Evolutionary conservation across 2,329 filamentous ascomycete genomes (phyloP), one percentile per base, ranked within the genome.

Genomic region (Aureobasidium zeae): DNA sequence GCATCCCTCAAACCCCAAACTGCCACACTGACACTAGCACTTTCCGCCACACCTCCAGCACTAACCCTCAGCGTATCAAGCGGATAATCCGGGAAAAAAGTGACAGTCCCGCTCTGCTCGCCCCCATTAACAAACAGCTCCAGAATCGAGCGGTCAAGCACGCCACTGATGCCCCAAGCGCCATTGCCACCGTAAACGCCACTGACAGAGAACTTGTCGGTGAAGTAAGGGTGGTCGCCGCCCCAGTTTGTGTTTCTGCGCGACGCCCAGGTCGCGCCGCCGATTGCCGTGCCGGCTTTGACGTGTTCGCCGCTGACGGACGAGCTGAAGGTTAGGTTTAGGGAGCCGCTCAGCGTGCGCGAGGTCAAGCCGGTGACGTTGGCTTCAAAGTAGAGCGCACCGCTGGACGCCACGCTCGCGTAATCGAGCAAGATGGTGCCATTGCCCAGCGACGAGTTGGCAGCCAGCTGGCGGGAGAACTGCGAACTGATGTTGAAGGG

Each of bases 101-200:
- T 63, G 33, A 67, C 63, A 2, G 72, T 76, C 0, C 59, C 74
- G 22, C 62, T 64, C 37, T 68, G 65, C 42, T 70, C 60, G 0
- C 73, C 74, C 1, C 66, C 66, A 45, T 74, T 69, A 20, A 76
- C 46, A 50, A 76, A 77, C 2, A 76, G 58, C 53, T 78, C 74
- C 6, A 75, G 58, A 19, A 78, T 69, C 10, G 64, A 69, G 4
- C 72, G 61, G 52, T 79, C 75, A 4, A 77, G 61, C 2, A 77
- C 62, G 1, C 68, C 69, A 37, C 68, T 66, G 24, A 77, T 56
- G 46, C 53, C 51, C 57, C 64, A 68, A 0, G 53, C 53, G 11
- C 60, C 63, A 6, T 49, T 48, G 11, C 52, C 52, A 10, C 21
- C 31, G 30, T 56, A 58, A 8, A 52, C 31, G 9, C 53, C 55